Conservation (phyloP, 2,329 filamentous ascomycete species). For the Trichoderma lentiforme region DNA sequence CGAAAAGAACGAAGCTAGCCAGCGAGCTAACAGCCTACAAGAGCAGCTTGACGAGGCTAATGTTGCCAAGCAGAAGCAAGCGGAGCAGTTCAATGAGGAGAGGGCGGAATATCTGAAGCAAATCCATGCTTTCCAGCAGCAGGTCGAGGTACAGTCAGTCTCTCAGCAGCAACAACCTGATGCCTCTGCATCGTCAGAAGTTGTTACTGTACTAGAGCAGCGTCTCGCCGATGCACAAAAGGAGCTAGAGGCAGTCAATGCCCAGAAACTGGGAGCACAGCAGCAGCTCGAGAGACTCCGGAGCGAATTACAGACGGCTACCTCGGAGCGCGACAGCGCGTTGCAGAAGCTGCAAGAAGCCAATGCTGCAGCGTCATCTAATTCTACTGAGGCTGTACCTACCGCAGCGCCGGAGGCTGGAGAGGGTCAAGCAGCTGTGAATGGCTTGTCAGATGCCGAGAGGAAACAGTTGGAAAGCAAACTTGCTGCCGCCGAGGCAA, state of each 20-base stretch:
- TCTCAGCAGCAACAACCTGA: constrained; percentile 28
- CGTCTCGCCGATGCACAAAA: constrained; percentile 50
- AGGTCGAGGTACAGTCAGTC: constrained; percentile 36
- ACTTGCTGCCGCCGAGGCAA: constrained; percentile 58
- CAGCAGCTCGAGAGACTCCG: constrained; percentile 55
- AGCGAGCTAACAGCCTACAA: constrained; percentile 52
- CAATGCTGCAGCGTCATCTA: constrained; percentile 20
- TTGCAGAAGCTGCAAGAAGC: constrained; percentile 38
- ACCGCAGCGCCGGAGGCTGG: background rate
- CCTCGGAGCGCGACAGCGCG: constrained; percentile 63
- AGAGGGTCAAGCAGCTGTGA: constrained; percentile 17
- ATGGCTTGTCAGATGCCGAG: constrained; percentile 52
- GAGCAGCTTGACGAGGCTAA: constrained; percentile 46
- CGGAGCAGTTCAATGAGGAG: constrained; percentile 32
- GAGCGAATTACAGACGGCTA: constrained; percentile 58
- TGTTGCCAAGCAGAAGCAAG: constrained; percentile 42
- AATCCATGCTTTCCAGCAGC: constrained; percentile 42
- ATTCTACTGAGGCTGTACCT: background rate
- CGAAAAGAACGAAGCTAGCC: constrained; percentile 52
- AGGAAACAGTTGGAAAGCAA: constrained; percentile 60
- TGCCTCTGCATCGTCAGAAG: constrained; percentile 44
- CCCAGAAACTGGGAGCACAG: constrained; percentile 68
- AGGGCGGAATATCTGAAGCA: constrained; percentile 41
- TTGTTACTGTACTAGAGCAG: constrained; percentile 46
- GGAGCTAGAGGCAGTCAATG: constrained; percentile 62